Evolutionary conservation across 2,329 filamentous ascomycete genomes (phyloP), one percentile per base, ranked within the genome.

Genomic region (Cadophora sp.): DNA sequence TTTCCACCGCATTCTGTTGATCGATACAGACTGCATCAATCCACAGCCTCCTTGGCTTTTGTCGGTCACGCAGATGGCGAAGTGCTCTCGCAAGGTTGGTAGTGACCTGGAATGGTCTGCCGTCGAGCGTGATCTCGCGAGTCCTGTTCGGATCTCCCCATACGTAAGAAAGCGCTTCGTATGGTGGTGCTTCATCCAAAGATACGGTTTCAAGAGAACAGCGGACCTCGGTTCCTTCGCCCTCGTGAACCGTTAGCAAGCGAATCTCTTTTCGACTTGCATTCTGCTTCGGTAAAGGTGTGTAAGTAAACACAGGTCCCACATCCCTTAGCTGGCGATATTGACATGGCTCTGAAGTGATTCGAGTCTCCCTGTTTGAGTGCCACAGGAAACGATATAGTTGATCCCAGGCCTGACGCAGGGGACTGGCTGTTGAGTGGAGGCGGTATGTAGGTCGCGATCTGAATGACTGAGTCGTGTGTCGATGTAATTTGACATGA

Each of bases 11-110:
- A 46, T 64, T 56, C 27, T 19, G 26, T 29, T 64, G 62, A 26
- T 64, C 51, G 19, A 64, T 64, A 29, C 62, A 64, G 14, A 64
- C 29, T 12, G 62, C 62, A 43, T 64, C 62, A 16, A 64, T n/a
- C 62, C 62, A 64, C 22, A 64, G 26, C 27, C 3, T 51, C n/a
- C 34, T 43, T 27, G 48, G 24, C 29, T 55, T 43, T 16, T 14
- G 9, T 1, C 24, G 19, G 22, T 40, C 40, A 14, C 56, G 43
- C 1, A 62, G 16, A 14, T 29, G 55, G 22, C 29, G 40, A 27
- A 66, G 31, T 9, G 64, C 64, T 27, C 37, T 12, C 9, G 26
- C 29, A 11, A 66, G 64, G 31, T 66, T 66, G 5, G 16, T 40
- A 11, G 34, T 51, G 3, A 68, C 66, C 5, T 43, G 51, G 31